Evolutionary conservation across 371 early-diverging fungal species (phyloP), one percentile per base, ranked within the genome.

Genomic region (Gilbertella persicaria): DNA sequence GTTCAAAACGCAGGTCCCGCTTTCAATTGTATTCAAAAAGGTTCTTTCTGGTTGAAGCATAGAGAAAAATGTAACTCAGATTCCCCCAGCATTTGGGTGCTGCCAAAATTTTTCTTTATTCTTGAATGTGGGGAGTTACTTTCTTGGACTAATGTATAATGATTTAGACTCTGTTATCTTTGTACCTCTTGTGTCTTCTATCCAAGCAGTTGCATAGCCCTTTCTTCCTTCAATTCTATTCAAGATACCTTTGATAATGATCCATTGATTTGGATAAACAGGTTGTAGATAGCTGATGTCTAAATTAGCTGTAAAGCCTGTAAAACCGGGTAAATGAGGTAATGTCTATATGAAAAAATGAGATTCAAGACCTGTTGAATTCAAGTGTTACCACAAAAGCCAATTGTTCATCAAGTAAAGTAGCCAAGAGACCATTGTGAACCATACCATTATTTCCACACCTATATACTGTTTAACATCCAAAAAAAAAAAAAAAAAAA

Each of bases 251-350:
- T 74, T 69, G 21, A 88, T 48, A 14, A 88, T 74, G 25, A 89
- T 64, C 65, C 87, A 78, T 64, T 84, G 83, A 47, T 83, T 77
- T 0, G 87, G 79, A 23, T 65, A 62, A 20, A 82, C 83, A 17
- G 89, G 87, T 12, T 70, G 63, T 25, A 83, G 80, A 60, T 90
- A 92, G 66, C 87, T 79, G 45, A 92, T 63, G 44, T 87, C 81
- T 45, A 92, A 72, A 69, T 84, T 85, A 13, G 90, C 92, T 0
- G 92, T 92, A 57, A 89, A 80, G 0, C 88, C 92, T 14, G 84
- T 74, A 45, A 78, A 77, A 60, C 81, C 80, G 5, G 89, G 90
- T 28, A 88, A 67, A 45, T 66, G 61, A 9, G 84, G 82, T 17
- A 81, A 62, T 5, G 78, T 70, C 83, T 83, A 62, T 26, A 21